Conservation (phyloP, 1,284 basidiomycete species). For the Irpex sp. region DNA sequence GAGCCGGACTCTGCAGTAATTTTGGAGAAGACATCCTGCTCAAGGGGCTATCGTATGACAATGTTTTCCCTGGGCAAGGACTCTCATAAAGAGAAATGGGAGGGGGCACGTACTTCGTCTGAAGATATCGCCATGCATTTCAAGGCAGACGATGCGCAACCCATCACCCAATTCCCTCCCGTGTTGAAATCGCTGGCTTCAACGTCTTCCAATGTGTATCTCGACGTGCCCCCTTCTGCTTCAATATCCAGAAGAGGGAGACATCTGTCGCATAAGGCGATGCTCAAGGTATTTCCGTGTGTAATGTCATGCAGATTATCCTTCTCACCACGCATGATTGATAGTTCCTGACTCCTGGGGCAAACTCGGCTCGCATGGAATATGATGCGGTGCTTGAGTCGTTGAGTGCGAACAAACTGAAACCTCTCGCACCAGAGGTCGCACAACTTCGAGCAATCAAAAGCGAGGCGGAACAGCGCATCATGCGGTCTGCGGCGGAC, state of each 20-base stretch:
- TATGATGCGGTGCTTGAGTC: slow-evolving; percentile 52
- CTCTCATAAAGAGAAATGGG: slow-evolving; percentile 84
- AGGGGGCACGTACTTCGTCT: slow-evolving; percentile 63
- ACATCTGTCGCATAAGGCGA: slow-evolving; percentile 30
- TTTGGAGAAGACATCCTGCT: slow-evolving; percentile 71
- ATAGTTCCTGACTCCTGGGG: slow-evolving; percentile 42
- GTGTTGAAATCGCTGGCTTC: slow-evolving; percentile 45
- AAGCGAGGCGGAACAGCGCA: slow-evolving; percentile 60
- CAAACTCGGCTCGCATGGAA: slow-evolving; percentile 34
- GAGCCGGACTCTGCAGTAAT: slow-evolving; percentile 91
- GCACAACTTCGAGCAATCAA: slow-evolving; percentile 67
- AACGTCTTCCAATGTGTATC: slow-evolving; percentile 37
- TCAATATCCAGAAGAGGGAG: slow-evolving; percentile 19
- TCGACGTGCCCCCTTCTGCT: slow-evolving; percentile 28
- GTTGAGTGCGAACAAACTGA: slow-evolving; percentile 43
- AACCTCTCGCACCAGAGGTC: slow-evolving; percentile 56
- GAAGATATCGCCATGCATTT: slow-evolving; percentile 63
- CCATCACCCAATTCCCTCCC: slow-evolving; percentile 50
- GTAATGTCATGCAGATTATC: not conserved
- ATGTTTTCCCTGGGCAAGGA: slow-evolving; percentile 85
- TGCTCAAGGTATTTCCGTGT: slow-evolving; percentile 23
- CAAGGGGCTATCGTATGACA: slow-evolving; percentile 84
- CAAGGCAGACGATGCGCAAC: slow-evolving; percentile 69
- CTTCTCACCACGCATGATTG: slow-evolving; percentile 24
- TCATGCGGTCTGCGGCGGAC: slow-evolving; percentile 75